A percentile compares a stretch with the other conserved stretches of the same genome.
Conservation (phyloP, 306 rosid species). For the Trichosanthes truncata region DNA sequence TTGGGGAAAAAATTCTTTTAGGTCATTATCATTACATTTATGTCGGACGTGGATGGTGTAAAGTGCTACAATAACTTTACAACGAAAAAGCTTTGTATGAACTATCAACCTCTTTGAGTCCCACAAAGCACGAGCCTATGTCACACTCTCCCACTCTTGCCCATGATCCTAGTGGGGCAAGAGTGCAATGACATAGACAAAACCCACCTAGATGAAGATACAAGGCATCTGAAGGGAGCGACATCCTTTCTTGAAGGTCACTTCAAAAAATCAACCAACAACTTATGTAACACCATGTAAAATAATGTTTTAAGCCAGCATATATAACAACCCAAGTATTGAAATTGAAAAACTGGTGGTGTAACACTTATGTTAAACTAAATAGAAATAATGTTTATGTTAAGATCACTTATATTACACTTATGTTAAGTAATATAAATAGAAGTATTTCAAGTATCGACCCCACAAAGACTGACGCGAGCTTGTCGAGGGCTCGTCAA, state of each 20-base stretch:
- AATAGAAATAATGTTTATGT: too few species aligned
- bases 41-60: not conserved
- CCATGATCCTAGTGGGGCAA: too few species aligned
- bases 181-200: not conserved
- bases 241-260: not conserved
- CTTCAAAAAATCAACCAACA: not conserved
- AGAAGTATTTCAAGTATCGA: too few species aligned
- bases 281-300: not conserved
- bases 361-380: too few species aligned
- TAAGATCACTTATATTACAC: too few species aligned
- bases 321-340: too few species aligned
- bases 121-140: not conserved
- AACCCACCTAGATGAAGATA: not conserved
- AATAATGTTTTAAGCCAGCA: not conserved
- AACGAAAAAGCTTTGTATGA: not conserved
- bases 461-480: too few species aligned
- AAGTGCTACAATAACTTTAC: not conserved
- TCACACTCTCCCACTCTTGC: not conserved
- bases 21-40: not conserved
- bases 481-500: too few species aligned
- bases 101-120: too few species aligned
- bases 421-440: too few species aligned
- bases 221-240: not conserved
- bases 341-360: too few species aligned
- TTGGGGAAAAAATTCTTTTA: not conserved